A percentile compares a stretch with the other conserved stretches of the same genome.
Conservation (phyloP, 768 basidiomycete genomes). For the Lentinula boryana region DNA sequence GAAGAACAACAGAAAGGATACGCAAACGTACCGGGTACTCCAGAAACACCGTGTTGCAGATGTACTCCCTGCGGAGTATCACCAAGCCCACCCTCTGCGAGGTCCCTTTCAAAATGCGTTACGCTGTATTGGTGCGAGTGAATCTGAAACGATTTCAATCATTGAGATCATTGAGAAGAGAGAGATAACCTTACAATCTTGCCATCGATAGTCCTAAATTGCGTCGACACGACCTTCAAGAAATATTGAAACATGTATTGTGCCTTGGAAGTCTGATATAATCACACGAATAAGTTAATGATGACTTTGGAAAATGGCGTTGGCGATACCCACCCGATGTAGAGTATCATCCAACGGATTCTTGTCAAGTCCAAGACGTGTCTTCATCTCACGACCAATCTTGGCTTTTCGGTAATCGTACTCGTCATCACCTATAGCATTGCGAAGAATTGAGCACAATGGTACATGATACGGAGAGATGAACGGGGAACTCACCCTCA, state of each 20-base stretch:
- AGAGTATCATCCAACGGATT: conserved; percentile 73
- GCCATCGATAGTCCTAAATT: conserved; percentile 80
- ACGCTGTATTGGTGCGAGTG: conserved; percentile 94
- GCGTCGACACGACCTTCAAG: conserved; percentile 96
- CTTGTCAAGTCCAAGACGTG: conserved; percentile 62
- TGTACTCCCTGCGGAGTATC: conserved; percentile 60
- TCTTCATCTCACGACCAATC: conserved; percentile 57
- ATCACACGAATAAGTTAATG: too few relatives aligned
- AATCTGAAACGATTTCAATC: conserved; percentile 36
- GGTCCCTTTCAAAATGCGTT: conserved; percentile 93
- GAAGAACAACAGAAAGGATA: not conserved
- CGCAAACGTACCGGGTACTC: conserved; percentile 50
- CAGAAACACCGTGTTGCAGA: conserved; percentile 66
- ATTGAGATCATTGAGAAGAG: not conserved
- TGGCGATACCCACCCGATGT: conserved; percentile 39
- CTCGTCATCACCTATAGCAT: conserved; percentile 62
- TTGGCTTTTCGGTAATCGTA: conserved; percentile 64
- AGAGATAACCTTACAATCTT: conserved; percentile 43
- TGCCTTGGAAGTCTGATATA: conserved; percentile 57
- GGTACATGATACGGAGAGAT: not conserved
- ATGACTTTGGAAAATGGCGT: not conserved
- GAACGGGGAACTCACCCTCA: conserved; percentile 31
- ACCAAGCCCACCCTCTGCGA: conserved; percentile 53
- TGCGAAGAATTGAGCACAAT: not conserved
- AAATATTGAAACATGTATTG: conserved; percentile 99